Percentiles rank a stretch among this genome's conserved stretches.
Evolutionary conservation across 148 eudicot species (phyloP).

Genomic region (Diospyros lotus): DNA sequence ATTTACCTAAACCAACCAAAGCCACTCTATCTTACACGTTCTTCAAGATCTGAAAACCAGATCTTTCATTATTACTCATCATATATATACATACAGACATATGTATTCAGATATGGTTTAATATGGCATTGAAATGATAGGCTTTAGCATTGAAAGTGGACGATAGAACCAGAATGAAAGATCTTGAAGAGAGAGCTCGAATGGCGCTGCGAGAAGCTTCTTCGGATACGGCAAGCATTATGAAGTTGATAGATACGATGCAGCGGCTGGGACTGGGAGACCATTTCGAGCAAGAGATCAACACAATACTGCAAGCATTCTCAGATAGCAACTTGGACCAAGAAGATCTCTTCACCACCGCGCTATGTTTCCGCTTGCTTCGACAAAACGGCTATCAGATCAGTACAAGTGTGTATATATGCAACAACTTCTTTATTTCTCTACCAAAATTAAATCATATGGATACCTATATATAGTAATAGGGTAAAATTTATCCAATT

Average conservation of each 20-base stretch:
- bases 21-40: too few species aligned
- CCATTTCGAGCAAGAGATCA: conserved; percentile 8
- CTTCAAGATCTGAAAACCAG: too few species aligned
- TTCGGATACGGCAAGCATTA: not conserved
- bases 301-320: not conserved
- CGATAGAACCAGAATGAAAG: conserved; percentile 2
- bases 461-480: too few species aligned
- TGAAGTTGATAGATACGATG: conserved; percentile 15
- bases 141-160: conserved; percentile 1
- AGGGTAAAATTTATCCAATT: too few species aligned
- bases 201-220: not conserved
- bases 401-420: not conserved
- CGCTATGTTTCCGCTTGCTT: conserved; percentile 8
- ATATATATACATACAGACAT: not conserved
- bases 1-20: too few species aligned
- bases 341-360: conserved; percentile 9
- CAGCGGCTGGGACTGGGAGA: conserved; percentile 6
- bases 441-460: too few species aligned
- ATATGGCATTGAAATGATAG: not conserved
- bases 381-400: conserved; percentile 3
- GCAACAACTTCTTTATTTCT: not conserved
- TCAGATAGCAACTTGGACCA: not conserved
- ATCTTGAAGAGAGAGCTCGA: not conserved
- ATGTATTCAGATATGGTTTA: not conserved
- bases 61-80: too few species aligned